phyloP scores from a whole-genome alignment of 106 monocot genomes.

The Acorus calamus region DNA sequence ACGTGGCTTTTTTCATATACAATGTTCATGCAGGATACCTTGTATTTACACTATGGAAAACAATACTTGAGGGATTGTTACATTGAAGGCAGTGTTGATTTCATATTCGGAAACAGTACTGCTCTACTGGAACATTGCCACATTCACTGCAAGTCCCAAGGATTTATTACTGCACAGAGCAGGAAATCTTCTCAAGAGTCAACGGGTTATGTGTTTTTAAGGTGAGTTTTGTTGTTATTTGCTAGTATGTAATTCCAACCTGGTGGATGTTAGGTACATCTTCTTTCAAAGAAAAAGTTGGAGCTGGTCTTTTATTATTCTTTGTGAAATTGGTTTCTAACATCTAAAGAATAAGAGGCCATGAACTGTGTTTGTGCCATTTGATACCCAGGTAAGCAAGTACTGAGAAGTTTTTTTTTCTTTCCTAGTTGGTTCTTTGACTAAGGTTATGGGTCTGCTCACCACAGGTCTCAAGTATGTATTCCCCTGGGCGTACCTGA shows the following conservation, averaged over 20 bases:
- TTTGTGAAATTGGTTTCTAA: too few relatives aligned
- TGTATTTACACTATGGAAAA: slow-evolving; percentile 90
- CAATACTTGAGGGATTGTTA: slow-evolving; percentile 89
- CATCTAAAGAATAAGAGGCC: too few relatives aligned
- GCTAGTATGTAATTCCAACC: too few relatives aligned
- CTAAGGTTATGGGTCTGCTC: too few relatives aligned
- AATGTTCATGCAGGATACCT: slow-evolving; percentile 59
- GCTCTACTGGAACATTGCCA: slow-evolving; percentile 94
- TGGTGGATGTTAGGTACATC: neutral
- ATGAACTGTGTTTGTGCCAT: too few relatives aligned
- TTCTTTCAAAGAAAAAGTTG: too few relatives aligned
- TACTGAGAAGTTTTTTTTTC: too few relatives aligned
- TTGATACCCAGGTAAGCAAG: too few relatives aligned
- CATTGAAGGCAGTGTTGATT: slow-evolving; percentile 90
- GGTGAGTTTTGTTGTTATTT: slow-evolving; percentile 18
- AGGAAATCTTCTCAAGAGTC: slow-evolving; percentile 83
- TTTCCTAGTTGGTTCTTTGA: too few relatives aligned
- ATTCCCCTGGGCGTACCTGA: too few relatives aligned
- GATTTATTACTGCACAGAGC: slow-evolving; percentile 95
- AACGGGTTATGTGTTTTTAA: slow-evolving; percentile 84
- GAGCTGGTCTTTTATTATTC: too few relatives aligned
- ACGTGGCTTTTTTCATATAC: neutral
- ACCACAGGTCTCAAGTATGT: too few relatives aligned
- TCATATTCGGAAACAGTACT: slow-evolving; percentile 92
- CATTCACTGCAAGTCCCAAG: slow-evolving; percentile 80